Percentiles rank a stretch among this genome's conserved stretches.
These are phyloP conservation scores for Juncus effusus DNA, from an alignment of 176 grass and related monocot genomes.

Conservation along the genomic window DNA sequence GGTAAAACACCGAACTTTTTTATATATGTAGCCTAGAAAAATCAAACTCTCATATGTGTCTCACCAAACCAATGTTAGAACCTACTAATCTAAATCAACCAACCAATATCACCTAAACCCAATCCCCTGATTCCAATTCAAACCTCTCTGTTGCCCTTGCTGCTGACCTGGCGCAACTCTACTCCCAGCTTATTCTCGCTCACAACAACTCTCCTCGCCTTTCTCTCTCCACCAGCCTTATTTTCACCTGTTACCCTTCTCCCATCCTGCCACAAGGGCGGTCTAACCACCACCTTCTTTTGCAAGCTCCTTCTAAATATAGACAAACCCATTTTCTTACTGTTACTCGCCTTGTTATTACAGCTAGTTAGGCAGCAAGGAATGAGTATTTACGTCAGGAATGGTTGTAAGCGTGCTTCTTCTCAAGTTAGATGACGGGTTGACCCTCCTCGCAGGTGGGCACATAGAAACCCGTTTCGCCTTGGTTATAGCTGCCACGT, in stretches of 20 bases:
- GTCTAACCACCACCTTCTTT: conserved; percentile 87
- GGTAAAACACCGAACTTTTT: no score
- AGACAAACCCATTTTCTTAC: conserved; percentile 58
- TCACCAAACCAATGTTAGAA: no score
- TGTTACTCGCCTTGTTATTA: conserved; percentile 28
- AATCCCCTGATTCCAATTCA: conserved; percentile 31
- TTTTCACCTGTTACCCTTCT: conserved; percentile 22
- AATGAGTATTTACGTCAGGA: conserved; percentile 33
- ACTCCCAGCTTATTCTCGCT: conserved; percentile 14
- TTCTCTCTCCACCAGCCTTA: conserved; percentile 35
- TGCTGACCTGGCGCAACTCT: conserved; percentile 19
- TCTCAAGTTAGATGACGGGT: conserved; percentile 26
- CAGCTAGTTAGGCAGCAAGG: conserved; percentile 40
- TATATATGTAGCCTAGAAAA: no score
- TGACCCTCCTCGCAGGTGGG: conserved; percentile 44
- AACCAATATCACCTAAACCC: no score
- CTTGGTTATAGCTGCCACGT: conserved; percentile 45
- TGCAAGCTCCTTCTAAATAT: conserved; percentile 87
- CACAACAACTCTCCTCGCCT: conserved; percentile 26
- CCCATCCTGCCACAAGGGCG: conserved; percentile 30
- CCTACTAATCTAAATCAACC: no score
- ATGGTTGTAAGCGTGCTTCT: conserved; percentile 16
- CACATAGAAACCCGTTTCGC: conserved; percentile 14
- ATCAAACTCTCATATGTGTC: no score
- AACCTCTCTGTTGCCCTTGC: conserved; percentile 57